Evolutionary conservation across 805 yeast genomes (phyloP), one percentile per base, ranked within the genome.

Genomic region (Starmerella riodocensis): DNA sequence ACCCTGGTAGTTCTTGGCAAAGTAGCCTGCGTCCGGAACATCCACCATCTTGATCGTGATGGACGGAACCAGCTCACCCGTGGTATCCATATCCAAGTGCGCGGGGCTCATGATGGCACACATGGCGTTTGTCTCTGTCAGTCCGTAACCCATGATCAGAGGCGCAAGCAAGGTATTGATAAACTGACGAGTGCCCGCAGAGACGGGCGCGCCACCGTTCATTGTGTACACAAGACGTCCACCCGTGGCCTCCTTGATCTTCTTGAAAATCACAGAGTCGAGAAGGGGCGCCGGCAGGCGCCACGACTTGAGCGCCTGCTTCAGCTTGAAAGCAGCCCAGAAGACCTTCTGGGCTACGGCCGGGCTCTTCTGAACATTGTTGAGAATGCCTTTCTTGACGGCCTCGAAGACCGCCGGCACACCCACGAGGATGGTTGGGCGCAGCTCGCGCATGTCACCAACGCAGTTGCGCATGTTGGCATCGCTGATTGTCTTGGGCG

Each of bases 351-450:
- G 94, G 24, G 71, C 69, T 19, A 76, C 51, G 13, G 73, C 53
- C 14, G 94, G 79, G 53, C 69, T 67, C 53, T 74, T 70, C 49
- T 68, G 65, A 49, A 91, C 72, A 64, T 86, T 85, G 40, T 72
- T 72, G 42, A 83, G 45, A 43, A 91, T 79, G 43, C 98, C 98
- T 67, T 91, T 91, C 61, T 86, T 79, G 45, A 91, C 83, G 28
- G 79, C 70, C 67, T 91, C 98, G 94, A 95, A 91, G 38, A 91
- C 96, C 4, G 97, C 94, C 14, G 96, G 96, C 41, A 91, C 98
- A 61, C 95, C 98, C 49, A 85, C 95, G 94, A 91, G 81, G 51
- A 86, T 63, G 4, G 95, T 81, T 43, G 98, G 98, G 59, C 75
- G 70, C 63, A 85, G 81, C 55, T 79, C 81, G 41, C 69, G 72